phyloP scores from a whole-genome alignment of 2,329 filamentous ascomycete species.

The Lachnellula willkommii region DNA sequence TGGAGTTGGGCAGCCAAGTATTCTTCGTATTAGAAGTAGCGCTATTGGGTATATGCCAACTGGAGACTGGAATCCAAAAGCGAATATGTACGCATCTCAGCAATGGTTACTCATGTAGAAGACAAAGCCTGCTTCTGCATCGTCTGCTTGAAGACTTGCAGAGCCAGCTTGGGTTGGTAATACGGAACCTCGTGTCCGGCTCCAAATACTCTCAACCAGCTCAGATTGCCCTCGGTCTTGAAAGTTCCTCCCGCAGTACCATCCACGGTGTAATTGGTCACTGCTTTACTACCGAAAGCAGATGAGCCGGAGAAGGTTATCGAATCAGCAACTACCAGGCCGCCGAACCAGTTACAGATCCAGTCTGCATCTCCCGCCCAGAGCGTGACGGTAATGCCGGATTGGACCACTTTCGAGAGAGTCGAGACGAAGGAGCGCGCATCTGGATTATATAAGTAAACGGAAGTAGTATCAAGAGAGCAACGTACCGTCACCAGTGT shows the following conservation, averaged over 20 bases:
- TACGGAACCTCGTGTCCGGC: constrained; percentile 38
- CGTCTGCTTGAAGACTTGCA: constrained; percentile 44
- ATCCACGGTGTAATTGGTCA: constrained; percentile 43
- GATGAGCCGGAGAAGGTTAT: constrained; percentile 39
- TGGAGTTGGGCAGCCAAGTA: too few relatives aligned
- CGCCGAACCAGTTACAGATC: constrained; percentile 55
- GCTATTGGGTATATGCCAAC: too few relatives aligned
- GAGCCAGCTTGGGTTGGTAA: constrained; percentile 36
- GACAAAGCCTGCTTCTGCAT: constrained; percentile 34
- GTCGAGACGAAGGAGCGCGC: constrained; percentile 41
- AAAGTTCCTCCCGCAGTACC: constrained; percentile 44
- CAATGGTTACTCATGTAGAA: constrained; percentile 29
- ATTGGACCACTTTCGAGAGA: constrained; percentile 42
- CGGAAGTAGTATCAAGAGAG: background rate
- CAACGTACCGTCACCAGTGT: constrained; percentile 36
- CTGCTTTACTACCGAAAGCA: constrained; percentile 36
- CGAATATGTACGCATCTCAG: background rate
- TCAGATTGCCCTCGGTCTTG: constrained; percentile 46
- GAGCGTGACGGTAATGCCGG: constrained; percentile 44
- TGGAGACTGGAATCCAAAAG: too few relatives aligned
- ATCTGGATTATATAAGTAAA: constrained; percentile 15
- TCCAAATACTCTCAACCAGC: constrained; percentile 43
- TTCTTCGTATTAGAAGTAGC: too few relatives aligned
- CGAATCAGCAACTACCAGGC: constrained; percentile 40
- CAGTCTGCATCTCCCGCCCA: constrained; percentile 55